Evolutionary conservation across 1,284 basidiomycete species (phyloP), one percentile per base, ranked within the genome.

Genomic region (Volvariella volvacea): DNA sequence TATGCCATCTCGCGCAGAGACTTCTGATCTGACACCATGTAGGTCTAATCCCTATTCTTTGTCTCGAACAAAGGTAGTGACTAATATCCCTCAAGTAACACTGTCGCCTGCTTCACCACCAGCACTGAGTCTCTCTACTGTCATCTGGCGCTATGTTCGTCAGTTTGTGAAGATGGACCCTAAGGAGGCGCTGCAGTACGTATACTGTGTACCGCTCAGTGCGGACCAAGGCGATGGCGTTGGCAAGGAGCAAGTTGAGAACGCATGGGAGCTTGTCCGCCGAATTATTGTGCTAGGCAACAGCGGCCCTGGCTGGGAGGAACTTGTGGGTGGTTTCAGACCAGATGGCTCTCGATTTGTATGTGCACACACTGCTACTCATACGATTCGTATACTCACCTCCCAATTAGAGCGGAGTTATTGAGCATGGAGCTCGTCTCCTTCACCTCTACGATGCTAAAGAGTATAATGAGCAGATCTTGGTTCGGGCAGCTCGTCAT

Each of bases 101-200:
- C 63, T 85, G 8, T 77, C 83, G 0, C 78, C 83, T 15, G 67
- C 68, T 19, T 63, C 68, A n/a, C 77, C 78, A 12, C 81, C 83
- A 1, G 76, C 82, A 10, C 69, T 99, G 48, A 91, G 88, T 59
- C 76, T 97, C 42, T 81, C 90, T 1, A 88, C 90, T 17, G 64
- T 98, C 28, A 80, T 96, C 50, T 93, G 93, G 78, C 85, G 92
- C 14, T 98, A 99, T 61, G 82, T 96, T 40, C 81, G 91, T 28
- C 88, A 86, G 45, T 96, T 98, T 61, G 85, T 89, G 38, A 88
- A 87, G 61, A 80, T 91, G 71, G 94, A 96, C 55, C 86, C 93
- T 0, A 84, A 89, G 55, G 90, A 94, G 52, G 96, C 94, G 0
- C 67, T 99, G 44, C 92, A 98, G 65, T 99, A 99, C 57, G 87